These are phyloP conservation scores for Geum urbanum DNA, from an alignment of 306 rosid species.

Conservation along the genomic window DNA sequence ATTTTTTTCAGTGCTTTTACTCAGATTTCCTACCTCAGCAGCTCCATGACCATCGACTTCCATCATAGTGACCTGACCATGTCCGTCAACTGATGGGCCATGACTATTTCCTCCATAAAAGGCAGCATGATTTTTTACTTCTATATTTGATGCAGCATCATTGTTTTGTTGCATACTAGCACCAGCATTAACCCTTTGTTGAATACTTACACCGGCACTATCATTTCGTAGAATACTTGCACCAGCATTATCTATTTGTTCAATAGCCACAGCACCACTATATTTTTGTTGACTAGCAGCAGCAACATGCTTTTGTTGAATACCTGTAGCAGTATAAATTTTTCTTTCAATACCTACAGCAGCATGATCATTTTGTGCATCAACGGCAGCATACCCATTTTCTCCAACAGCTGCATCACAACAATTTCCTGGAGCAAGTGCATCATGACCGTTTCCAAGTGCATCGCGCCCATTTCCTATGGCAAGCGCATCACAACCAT, in stretches of 20 bases:
- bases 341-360: constrained; percentile 24
- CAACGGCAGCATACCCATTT: constrained; percentile 23
- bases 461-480: constrained; percentile 18
- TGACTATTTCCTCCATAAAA: background rate
- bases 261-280: constrained; percentile 9
- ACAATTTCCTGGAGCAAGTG: background rate
- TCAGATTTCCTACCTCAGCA: background rate
- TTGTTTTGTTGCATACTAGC: background rate
- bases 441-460: background rate
- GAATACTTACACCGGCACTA: constrained; percentile 2
- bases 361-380: constrained; percentile 9
- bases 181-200: background rate
- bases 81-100: constrained; percentile 1
- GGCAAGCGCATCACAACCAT: background rate
- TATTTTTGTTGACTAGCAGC: constrained; percentile 6
- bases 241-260: constrained; percentile 5
- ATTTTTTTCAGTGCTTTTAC: background rate
- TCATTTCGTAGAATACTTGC: constrained; percentile 3
- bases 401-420: background rate
- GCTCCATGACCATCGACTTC: constrained; percentile 9
- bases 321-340: background rate
- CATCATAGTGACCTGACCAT: background rate
- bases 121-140: constrained; percentile 7
- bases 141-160: background rate
- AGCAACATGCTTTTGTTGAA: constrained; percentile 1